Evolutionary conservation across 352 stramenopile species (phyloP).

Genomic region (Saprolegnia diclina): DNA sequence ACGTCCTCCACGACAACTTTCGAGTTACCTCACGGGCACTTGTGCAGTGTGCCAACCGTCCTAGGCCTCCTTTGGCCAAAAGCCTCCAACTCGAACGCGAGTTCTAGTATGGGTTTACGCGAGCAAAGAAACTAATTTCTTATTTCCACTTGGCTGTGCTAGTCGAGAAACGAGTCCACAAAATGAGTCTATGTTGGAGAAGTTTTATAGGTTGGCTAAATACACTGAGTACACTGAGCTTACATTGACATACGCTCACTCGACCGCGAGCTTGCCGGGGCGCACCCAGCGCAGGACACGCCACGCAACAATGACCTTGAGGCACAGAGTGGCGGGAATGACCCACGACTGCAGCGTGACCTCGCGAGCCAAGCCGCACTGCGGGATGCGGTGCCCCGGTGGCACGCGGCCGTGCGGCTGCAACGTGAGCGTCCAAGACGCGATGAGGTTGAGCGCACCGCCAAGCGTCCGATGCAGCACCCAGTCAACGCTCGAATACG

Average conservation of each 20-base stretch:
- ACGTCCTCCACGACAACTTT: too few species aligned
- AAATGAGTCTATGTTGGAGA: too few species aligned
- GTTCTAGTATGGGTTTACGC: too few species aligned
- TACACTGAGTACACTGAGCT: too few species aligned
- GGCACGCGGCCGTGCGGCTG: slow-evolving; percentile 5
- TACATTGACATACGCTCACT: neutral
- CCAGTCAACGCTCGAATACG: slow-evolving; percentile 3
- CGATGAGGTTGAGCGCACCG: neutral
- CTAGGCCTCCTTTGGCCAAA: too few species aligned
- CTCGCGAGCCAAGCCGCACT: neutral
- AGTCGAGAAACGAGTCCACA: too few species aligned
- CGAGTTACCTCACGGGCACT: too few species aligned
- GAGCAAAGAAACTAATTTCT: too few species aligned
- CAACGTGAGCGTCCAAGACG: neutral
- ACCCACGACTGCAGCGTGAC: neutral
- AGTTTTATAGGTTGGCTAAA: too few species aligned
- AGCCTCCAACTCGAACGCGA: too few species aligned
- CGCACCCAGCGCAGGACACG: neutral
- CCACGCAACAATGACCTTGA: neutral
- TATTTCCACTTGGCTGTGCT: too few species aligned
- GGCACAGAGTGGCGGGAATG: neutral
- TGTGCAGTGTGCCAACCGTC: too few species aligned
- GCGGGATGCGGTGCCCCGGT: neutral
- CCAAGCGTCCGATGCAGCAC: slow-evolving; percentile 1
- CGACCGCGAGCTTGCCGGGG: neutral